Base-by-base conservation (phyloP, 225 moss, liverwort and hornwort genomes). In the Asterella californica region DNA sequence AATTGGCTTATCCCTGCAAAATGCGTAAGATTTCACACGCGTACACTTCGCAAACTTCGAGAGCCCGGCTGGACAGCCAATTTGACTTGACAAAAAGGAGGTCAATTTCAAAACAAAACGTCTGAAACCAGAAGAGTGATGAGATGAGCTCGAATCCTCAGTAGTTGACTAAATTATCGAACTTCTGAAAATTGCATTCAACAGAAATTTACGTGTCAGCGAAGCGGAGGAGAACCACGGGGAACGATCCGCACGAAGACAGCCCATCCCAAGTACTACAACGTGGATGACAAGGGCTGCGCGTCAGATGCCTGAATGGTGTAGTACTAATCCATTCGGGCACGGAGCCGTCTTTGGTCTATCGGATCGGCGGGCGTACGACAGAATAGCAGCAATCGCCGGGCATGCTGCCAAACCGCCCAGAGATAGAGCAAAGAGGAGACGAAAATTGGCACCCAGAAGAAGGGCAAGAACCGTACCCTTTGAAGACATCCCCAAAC, bases 401-500 rank as follows among this genome's bases (percentile, higher is more conserved):
- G 48, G 72, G 27, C 15, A 15, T 24, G 32, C 30, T 52, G 29
- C 73, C 15, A 42, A 9, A 36, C 36, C 69, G 24, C 19, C 60
- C 14, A 21, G 25, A 24, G 73, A 15, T 9, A n/a, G 10, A n/a
- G 14, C 49, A 74, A 29, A 69, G 24, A 29, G 4, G 9, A 52
- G 21, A 29, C 37, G 24, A 74, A 32, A 46, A 38, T 9, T 18
- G 29, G 42, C 47, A 50, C 68, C 25, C 6, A 53, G 29, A 32
- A 71, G 67, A 36, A 45, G 65, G 38, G 14, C 29, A 65, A 59
- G 83, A 76, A 19, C 2, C 83, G 54, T 86, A 96, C 96, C 96
- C 93, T 85, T 90, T 88, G 82, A 94, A 96, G 62, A 96, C 96
- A 83, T 96, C 96, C 66, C 96, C 96, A 53, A 96, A 96, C n/a